Conservation (phyloP, 148 eudicot species). For the Dianthus caryophyllus region DNA sequence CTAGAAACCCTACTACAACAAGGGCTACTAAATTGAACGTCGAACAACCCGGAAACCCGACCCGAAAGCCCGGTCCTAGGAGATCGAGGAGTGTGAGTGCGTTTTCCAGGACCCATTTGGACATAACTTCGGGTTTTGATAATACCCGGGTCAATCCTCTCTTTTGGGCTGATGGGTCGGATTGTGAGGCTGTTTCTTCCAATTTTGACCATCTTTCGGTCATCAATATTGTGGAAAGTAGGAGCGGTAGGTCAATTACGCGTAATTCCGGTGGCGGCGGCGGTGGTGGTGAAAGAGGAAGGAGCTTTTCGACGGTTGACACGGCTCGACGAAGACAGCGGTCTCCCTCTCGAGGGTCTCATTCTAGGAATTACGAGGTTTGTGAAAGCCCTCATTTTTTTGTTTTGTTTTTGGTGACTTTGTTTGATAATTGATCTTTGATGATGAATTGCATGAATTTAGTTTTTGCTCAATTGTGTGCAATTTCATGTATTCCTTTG, state of each 20-base stretch:
- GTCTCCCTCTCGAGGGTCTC: constrained; percentile 33
- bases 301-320: constrained; percentile 51
- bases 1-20: constrained; percentile 36
- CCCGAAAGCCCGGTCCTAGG: constrained; percentile 26
- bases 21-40: constrained; percentile 4
- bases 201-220: constrained; percentile 6
- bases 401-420: background rate
- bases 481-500: background rate
- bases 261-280: constrained; percentile 27
- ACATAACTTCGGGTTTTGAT: constrained; percentile 38
- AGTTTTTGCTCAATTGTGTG: background rate
- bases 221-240: constrained; percentile 19
- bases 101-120: constrained; percentile 34
- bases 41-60: constrained; percentile 16
- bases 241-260: constrained; percentile 56
- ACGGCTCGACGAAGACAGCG: constrained; percentile 33
- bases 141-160: constrained; percentile 70
- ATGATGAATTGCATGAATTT: background rate
- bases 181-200: constrained; percentile 16
- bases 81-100: constrained; percentile 62
- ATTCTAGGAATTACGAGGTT: constrained; percentile 44
- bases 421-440: background rate
- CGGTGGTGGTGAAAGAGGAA: constrained; percentile 24
- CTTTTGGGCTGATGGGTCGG: constrained; percentile 41
- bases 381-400: background rate